A percentile compares a stretch with the other conserved stretches of the same genome.
Evolutionary conservation across 305 asterid genomes (phyloP).

Genomic region (Rubia peregrina): DNA sequence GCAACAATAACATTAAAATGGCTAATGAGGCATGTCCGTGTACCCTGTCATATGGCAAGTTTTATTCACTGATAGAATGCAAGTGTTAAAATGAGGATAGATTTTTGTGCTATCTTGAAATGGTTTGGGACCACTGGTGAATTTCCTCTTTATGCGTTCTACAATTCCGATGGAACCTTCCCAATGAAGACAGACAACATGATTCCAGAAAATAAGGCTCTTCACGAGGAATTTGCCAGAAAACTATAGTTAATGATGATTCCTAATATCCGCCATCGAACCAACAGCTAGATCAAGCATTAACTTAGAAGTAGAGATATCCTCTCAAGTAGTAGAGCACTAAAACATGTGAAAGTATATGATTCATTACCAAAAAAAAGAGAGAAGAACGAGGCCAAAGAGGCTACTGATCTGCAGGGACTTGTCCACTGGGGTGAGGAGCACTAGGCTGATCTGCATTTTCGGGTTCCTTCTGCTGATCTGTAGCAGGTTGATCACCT

Average conservation of each 20-base stretch:
- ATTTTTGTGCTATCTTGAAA: neutral
- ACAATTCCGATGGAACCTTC: too few species aligned
- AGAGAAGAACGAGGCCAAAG: neutral
- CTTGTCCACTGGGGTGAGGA: constrained; percentile 39
- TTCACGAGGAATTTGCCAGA: neutral
- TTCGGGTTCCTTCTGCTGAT: constrained; percentile 7
- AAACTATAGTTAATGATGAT: neutral
- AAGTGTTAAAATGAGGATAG: neutral
- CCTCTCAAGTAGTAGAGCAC: neutral
- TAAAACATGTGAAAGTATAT: neutral
- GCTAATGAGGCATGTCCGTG: too few species aligned
- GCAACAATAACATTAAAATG: too few species aligned
- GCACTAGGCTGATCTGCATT: constrained; percentile 2
- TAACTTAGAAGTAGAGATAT: neutral
- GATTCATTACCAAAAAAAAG: neutral
- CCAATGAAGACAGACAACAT: neutral
- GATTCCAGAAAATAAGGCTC: neutral
- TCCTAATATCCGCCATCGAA: neutral
- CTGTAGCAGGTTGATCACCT: constrained; percentile 2
- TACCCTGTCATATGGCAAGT: neutral
- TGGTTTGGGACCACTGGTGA: neutral
- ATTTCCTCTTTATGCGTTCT: neutral
- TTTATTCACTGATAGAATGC: neutral
- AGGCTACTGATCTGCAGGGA: constrained; percentile 24
- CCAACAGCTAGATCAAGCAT: neutral